Conservation (phyloP, 306 rosid species). For the Phaseolus lunatus region DNA sequence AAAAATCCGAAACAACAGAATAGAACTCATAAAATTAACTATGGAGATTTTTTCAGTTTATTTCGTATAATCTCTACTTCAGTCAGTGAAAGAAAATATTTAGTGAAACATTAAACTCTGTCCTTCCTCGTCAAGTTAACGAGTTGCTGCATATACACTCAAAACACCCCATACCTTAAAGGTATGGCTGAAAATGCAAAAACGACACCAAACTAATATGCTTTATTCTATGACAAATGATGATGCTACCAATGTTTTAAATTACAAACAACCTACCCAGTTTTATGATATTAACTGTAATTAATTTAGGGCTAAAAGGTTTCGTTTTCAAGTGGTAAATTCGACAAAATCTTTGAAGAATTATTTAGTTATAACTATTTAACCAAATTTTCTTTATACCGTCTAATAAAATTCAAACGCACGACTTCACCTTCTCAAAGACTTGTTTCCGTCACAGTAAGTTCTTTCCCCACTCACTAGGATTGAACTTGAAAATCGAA, state of each 20-base stretch:
- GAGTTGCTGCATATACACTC: not conserved
- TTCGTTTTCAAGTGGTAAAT: too few relatives aligned
- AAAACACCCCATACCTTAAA: not conserved
- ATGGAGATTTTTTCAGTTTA: not conserved
- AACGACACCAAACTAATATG: not conserved
- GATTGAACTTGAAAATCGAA: conserved; percentile 13
- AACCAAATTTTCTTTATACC: too few relatives aligned
- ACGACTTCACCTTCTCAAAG: not conserved
- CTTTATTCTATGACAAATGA: not conserved
- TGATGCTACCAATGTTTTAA: not conserved
- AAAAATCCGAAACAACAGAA: not conserved
- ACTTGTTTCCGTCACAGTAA: not conserved
- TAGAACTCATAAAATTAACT: not conserved
- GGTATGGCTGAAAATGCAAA: not conserved
- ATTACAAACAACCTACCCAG: not conserved
- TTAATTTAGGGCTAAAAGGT: not conserved
- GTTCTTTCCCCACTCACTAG: not conserved
- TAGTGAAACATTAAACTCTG: not conserved
- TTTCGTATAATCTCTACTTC: not conserved
- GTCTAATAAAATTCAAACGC: too few relatives aligned
- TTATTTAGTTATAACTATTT: too few relatives aligned
- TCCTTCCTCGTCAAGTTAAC: not conserved
- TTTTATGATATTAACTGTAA: not conserved
- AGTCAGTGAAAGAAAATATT: not conserved
- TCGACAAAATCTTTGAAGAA: too few relatives aligned